Evolutionary conservation across 495 filamentous ascomycete genomes (phyloP).

Genomic region (Cairneyella variabilis): DNA sequence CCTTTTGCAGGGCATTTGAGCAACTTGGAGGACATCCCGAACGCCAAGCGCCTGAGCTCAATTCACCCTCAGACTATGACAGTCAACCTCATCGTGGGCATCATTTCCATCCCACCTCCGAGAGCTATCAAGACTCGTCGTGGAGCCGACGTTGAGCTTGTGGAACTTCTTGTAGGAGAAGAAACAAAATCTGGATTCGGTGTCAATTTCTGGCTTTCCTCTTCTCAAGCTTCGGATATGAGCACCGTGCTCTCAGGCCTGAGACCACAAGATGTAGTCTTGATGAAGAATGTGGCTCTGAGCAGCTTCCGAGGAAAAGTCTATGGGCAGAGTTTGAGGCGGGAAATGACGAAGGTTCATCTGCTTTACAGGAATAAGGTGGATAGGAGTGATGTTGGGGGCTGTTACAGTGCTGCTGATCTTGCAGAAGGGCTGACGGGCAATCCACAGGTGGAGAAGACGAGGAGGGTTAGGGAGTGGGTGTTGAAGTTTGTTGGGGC

Average conservation of each 20-base stretch:
- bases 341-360: conserved; percentile 65
- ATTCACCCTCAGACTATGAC: conserved; percentile 77
- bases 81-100: conserved; percentile 71
- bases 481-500: conserved; percentile 63
- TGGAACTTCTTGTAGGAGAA: conserved; percentile 81
- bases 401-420: conserved; percentile 37
- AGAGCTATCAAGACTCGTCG: conserved; percentile 52
- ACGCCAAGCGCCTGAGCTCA: conserved; percentile 57
- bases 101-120: conserved; percentile 66
- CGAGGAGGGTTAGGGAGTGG: conserved; percentile 69
- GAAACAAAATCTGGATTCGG: conserved; percentile 79
- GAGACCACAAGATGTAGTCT: conserved; percentile 67
- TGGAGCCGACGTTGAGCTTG: conserved; percentile 54
- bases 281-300: conserved; percentile 74
- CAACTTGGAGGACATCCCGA: conserved; percentile 68
- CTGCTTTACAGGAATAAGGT: conserved; percentile 54
- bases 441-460: conserved; percentile 57
- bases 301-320: conserved; percentile 67
- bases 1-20: conserved; percentile 40
- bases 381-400: conserved; percentile 34
- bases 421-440: conserved; percentile 31
- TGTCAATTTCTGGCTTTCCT: conserved; percentile 75
- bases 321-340: conserved; percentile 70
- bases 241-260: conserved; percentile 43
- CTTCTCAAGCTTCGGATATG: conserved; percentile 34